Base-by-base conservation (phyloP, 495 filamentous ascomycete species). In the Penicillium bialowiezense region DNA sequence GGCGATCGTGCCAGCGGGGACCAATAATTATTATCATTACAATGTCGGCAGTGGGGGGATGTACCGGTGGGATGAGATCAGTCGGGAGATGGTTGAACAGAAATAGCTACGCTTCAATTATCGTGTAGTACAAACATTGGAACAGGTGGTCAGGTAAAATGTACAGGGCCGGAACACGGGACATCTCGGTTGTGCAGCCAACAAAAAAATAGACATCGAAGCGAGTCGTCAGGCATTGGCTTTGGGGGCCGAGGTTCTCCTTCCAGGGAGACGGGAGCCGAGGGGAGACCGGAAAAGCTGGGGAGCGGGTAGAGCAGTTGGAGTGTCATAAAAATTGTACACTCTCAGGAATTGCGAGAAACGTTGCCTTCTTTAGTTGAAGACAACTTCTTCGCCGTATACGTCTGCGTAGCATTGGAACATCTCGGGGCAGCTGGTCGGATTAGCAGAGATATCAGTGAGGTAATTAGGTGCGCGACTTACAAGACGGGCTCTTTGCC, bases 11-110 rank as follows among this genome's bases (percentile, higher is more conserved):
- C 80, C 73, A 41, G 84, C 68, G 26, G 83, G 84, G 7, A 90
- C 84, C 19, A 79, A 87, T 57, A 90, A 89, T 63, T 86, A 85
- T 59, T 84, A 86, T 62, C 61, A 68, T 48, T 90, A 91, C 72
- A 91, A 90, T 69, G 84, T 91, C 54, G 86, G 88, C 0, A 69
- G 61, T 38, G 85, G 87, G 8, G 69, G 59, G 2, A 74, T 84
- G 6, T 86, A 77, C 65, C 70, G 70, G 56, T 89, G 87, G 86
- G 72, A 83, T 63, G 68, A 72, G 10, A 55, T 13, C 15, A 59
- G 50, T 43, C 54, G 71, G 51, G 73, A 81, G 66, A 89, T 89
- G 84, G 67, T 62, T 18, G 8, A 7, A 45, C 37, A 12, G 23
- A 42, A 17, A 33, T 9, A 18, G 15, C 20, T 28, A 26, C 38